These are phyloP conservation scores for Exophiala sp. DNA, from an alignment of 2,329 filamentous ascomycete species.

Conservation along the genomic window DNA sequence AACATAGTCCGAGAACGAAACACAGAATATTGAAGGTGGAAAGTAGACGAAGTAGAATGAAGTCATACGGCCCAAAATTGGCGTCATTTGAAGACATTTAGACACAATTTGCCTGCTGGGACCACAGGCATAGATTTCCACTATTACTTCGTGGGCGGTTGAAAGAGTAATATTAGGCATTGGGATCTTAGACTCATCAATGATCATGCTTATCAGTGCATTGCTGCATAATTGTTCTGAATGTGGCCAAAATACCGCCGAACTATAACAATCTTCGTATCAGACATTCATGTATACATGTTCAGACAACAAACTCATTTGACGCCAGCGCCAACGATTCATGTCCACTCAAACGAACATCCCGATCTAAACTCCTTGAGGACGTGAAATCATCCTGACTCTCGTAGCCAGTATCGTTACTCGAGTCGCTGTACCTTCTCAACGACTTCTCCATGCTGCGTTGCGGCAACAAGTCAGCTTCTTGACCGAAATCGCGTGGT, in stretches of 20 bases:
- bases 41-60: not conserved
- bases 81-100: constrained; percentile 1
- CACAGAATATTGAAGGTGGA: not conserved
- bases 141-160: too few species aligned
- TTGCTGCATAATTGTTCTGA: not conserved
- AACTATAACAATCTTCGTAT: not conserved
- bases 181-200: not conserved
- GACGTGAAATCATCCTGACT: constrained; percentile 29
- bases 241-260: not conserved
- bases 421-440: constrained; percentile 33
- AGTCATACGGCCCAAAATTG: not conserved
- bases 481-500: constrained; percentile 11
- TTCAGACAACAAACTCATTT: constrained; percentile 7
- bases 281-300: not conserved
- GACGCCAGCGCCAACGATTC: not conserved
- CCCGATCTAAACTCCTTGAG: constrained; percentile 10
- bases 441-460: constrained; percentile 12
- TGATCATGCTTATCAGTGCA: not conserved
- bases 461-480: constrained; percentile 18
- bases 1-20: not conserved
- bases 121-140: too few species aligned
- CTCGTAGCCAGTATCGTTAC: constrained; percentile 41
- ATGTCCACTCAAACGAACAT: not conserved
- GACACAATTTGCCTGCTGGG: too few species aligned
- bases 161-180: not conserved